Base-by-base conservation (phyloP, 257 asterid species). In the Ilex asprella region DNA sequence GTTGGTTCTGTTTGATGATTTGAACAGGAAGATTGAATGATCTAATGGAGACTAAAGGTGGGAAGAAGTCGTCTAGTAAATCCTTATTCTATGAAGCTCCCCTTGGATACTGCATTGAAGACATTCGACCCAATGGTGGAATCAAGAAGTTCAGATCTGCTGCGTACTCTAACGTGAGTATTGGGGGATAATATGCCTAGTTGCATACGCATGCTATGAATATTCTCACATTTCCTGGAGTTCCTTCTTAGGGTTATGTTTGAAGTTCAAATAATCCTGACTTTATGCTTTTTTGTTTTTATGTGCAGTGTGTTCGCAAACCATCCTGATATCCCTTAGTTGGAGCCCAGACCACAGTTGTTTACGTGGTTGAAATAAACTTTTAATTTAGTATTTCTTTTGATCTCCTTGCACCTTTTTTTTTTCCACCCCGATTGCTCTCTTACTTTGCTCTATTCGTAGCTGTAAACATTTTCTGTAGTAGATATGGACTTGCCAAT, bases 141-240 rank as follows among this genome's bases (percentile, higher is more conserved):
- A 71, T 78, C 75, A 65, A 78, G 79, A 78, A 74, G 60, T 78
- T 78, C 77, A 68, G 64, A 62, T 78, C 78, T 64, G 83, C 80
- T 68, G 80, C 77, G n/a, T 78, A 78, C 83, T 74, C 80, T 63
- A 74, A 78, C 68, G 83, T 78, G 39, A 60, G 73, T 54, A 43
- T 31, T 35, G 41, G 41, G 7, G 5, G 41, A 35, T 35, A 35
- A 21, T 35, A 35, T 35, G 8, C 27, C 27, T 21, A 21, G 27
- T 21, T 21, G 27, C 41, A 35, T 35, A 35, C 8, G 41, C 41
- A 35, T 35, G 7, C 41, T 35, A 35, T 21, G 41, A 35, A 0
- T 35, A 35, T 35, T 35, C 7, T 4, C 41, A 35, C 27, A 35
- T 35, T 35, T 35, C 41, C 41, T 35, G 5, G 5, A 4, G 50